Evolutionary conservation across 352 stramenopile genomes (phyloP).

Genomic region (Phytophthora cryptogea): DNA sequence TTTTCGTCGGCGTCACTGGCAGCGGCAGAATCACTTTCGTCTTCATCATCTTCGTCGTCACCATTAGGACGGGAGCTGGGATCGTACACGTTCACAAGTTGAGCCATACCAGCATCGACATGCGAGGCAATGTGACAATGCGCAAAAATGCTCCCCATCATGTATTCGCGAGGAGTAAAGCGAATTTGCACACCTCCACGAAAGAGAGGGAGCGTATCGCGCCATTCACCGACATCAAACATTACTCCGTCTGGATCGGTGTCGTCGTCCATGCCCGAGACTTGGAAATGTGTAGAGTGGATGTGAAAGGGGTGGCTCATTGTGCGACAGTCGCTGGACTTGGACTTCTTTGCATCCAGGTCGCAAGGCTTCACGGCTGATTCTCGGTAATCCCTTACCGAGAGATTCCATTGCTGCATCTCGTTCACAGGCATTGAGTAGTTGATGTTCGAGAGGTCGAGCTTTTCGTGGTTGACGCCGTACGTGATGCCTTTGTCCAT

Average conservation of each 20-base stretch:
- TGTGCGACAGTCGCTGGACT: conserved; percentile 50
- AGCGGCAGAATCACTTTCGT: conserved; percentile 3
- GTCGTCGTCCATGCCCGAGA: conserved; percentile 45
- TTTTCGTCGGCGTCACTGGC: conserved; percentile 6
- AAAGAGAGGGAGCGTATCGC: conserved; percentile 78
- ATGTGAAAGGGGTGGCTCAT: conserved; percentile 87
- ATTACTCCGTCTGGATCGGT: conserved; percentile 60
- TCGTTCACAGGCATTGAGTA: conserved; percentile 75
- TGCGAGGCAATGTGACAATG: conserved; percentile 81
- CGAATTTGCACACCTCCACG: conserved; percentile 63
- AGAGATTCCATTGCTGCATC: conserved; percentile 70
- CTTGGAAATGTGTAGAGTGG: conserved; percentile 76
- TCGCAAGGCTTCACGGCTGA: conserved; percentile 40
- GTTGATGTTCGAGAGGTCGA: conserved; percentile 53
- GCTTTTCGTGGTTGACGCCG: conserved; percentile 66
- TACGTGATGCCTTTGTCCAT: conserved; percentile 57
- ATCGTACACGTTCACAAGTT: conserved; percentile 60
- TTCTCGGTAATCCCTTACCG: conserved; percentile 57
- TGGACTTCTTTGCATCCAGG: conserved; percentile 31
- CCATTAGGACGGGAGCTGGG: conserved; percentile 2
- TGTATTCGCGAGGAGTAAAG: conserved; percentile 68
- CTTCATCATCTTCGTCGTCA: conserved; percentile 10
- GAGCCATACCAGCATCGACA: conserved; percentile 75
- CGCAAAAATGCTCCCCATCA: conserved; percentile 66
- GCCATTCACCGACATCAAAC: conserved; percentile 71